Evolutionary conservation across 208 protist genomes (phyloP), one percentile per base, ranked within the genome.

Genomic region (Trypanosomatidae sp.): DNA sequence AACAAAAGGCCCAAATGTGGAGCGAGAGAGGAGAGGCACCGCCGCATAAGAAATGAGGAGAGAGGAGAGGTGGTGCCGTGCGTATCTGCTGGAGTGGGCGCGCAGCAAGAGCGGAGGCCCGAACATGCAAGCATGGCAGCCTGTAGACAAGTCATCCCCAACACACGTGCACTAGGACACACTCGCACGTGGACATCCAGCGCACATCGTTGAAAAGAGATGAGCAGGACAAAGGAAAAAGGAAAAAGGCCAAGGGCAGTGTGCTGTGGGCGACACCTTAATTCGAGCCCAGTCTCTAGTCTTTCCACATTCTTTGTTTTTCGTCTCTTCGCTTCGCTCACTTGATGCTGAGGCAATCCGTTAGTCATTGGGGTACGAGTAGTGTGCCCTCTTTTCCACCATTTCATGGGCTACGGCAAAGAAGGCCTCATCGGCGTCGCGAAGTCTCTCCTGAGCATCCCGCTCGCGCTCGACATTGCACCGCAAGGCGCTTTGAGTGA

Each of bases 401-500:
- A 95, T 93, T 25, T 85, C 83, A 56, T 87, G 74, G 13, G 87
- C 82, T 17, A 95, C 76, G 19, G 62, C 71, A 77, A 93, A 89
- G 46, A 91, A 92, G 25, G 69, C 80, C 69, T 91, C 83, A 47
- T 86, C 86, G 13, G 79, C 71, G 62, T 85, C 76, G 41, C 81
- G 74, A 59, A 77, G 66, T 4, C 69, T 62, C 49, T 83, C 73
- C 19, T 62, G 55, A 15, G 62, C 62, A 46, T 84, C 80, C 67
- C 70, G 68, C 68, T 86, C 74, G 28, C 68, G 70, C 28, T 53
- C 64, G 22, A 82, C 64, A n/a, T 52, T 67, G 53, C 70, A 59
- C 39, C 68, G 50, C 30, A 91, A 66, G 7, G 79, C 69, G 19
- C 91, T 84, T 39, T 83, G 79, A 13, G 75, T 82, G 47, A 77